These are phyloP conservation scores for Lathyrus oleraceus DNA, from an alignment of 306 rosid genomes.

Conservation along the genomic window DNA sequence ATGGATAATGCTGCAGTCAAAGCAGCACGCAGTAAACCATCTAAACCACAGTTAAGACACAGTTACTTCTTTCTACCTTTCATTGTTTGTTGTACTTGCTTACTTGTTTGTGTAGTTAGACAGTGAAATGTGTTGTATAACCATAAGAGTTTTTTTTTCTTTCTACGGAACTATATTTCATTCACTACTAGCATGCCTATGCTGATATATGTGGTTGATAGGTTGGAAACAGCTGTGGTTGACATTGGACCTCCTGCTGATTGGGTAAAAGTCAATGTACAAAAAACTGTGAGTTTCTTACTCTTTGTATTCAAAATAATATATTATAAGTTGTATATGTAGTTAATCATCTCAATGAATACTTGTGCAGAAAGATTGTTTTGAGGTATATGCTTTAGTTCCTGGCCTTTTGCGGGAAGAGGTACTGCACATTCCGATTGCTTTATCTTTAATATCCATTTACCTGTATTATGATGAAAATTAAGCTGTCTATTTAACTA, in stretches of 20 bases:
- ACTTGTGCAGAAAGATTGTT: slow-evolving; percentile 86
- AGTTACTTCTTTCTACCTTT: slow-evolving; percentile 23
- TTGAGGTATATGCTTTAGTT: slow-evolving; percentile 94
- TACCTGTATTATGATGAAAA: slow-evolving; percentile 20
- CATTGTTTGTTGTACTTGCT: slow-evolving; percentile 20
- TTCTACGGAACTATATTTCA: slow-evolving; percentile 16
- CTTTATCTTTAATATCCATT: not conserved
- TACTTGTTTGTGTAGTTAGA: slow-evolving; percentile 29
- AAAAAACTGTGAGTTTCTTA: slow-evolving; percentile 73
- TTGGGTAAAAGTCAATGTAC: slow-evolving; percentile 98
- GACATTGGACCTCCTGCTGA: slow-evolving; percentile 96
- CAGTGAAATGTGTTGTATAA: slow-evolving; percentile 24
- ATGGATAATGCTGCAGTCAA: slow-evolving; percentile 66
- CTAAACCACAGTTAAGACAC: slow-evolving; percentile 85
- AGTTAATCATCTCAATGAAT: slow-evolving; percentile 28
- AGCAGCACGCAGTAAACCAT: slow-evolving; percentile 72
- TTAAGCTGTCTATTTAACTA: not conserved
- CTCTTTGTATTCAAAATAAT: slow-evolving; percentile 17
- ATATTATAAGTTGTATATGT: slow-evolving; percentile 13
- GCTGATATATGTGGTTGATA: slow-evolving; percentile 43
- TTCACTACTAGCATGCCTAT: slow-evolving; percentile 36
- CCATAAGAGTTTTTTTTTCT: slow-evolving; percentile 20
- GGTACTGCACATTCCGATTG: slow-evolving; percentile 50
- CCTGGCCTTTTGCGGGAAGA: slow-evolving; percentile 99
- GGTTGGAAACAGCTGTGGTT: slow-evolving; percentile 77